Conservation (phyloP, 2,329 filamentous ascomycete genomes). For the Penicillium hesseltinei region DNA sequence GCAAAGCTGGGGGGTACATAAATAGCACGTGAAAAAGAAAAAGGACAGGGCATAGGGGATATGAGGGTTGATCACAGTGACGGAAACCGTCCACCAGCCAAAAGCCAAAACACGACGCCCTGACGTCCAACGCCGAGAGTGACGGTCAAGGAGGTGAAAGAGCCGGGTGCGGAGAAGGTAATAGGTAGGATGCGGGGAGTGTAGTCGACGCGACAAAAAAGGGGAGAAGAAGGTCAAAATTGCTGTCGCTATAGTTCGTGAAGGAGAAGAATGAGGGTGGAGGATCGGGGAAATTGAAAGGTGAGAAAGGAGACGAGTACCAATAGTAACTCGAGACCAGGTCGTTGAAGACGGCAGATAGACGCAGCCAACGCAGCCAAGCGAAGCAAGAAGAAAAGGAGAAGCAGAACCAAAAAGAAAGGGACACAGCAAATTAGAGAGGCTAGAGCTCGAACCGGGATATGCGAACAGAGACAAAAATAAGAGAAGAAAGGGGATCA, state of each 20-base stretch:
- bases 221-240: conserved; percentile 13
- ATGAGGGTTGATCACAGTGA: conserved; percentile 11
- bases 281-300: conserved; percentile 2
- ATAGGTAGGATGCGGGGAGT: conserved; percentile 1
- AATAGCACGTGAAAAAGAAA: conserved; percentile 8
- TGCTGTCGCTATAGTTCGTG: conserved; percentile 17
- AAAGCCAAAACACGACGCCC: conserved; percentile 39
- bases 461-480: conserved; percentile 8
- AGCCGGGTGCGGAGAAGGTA: conserved; percentile 19
- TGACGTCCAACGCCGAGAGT: conserved; percentile 41
- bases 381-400: conserved; percentile 16
- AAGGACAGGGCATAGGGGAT: conserved; percentile 29
- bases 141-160: conserved; percentile 34
- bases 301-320: background rate
- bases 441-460: conserved; percentile 1
- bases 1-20: conserved; percentile 5
- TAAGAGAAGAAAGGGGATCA: background rate
- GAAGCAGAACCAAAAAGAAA: background rate
- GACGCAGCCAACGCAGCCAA: conserved; percentile 15
- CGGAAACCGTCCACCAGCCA: conserved; percentile 23
- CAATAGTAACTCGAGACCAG: conserved; percentile 7
- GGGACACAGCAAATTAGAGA: conserved; percentile 4
- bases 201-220: conserved; percentile 12
- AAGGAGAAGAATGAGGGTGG: conserved; percentile 15
- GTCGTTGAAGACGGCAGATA: conserved; percentile 9